Evolutionary conservation across 768 basidiomycete genomes (phyloP), one percentile per base, ranked within the genome.

Genomic region (Podaxis pistillaris): DNA sequence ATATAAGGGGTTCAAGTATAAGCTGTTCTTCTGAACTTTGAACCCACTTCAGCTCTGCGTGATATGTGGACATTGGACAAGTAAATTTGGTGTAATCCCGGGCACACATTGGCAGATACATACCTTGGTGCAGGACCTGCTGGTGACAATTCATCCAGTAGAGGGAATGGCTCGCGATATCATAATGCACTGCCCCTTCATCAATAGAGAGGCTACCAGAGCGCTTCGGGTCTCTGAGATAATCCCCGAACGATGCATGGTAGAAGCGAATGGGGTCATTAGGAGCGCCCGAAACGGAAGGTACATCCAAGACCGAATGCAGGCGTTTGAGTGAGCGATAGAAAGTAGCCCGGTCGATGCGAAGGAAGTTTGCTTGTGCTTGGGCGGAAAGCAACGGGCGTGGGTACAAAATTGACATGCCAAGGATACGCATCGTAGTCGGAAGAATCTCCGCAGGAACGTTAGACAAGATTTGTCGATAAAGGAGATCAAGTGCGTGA

Each of bases 61-160:
- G 40, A 11, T 17, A 41, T 11, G 12, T 41, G 9, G 9, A 12
- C 11, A 41, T 12, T 41, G 40, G 9, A 4, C 3, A 12, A 41
- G 40, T 4, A 41, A 12, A 41, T 12, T 41, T 4, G 3, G 46
- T 0, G 13, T 47, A 22, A 47, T 41, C 11, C 1, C 1, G 11
- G 9, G 40, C 17, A 41, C 9, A 41, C 6, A 1, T 17, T 17
- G 4, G 9, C 40, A 0, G 40, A 28, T 41, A 41, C 11, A 41
- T 1, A 5, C 19, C 2, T 47, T 9, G 46, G n/a, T 6, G 8
- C 46, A 7, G 0, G 46, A 4, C 0, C 4, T 1, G 9, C 0
- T 47, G 19, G 2, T 1, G n/a, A 3, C 46, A 15, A 75, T 75
- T 58, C 71, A 63, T 2, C 50, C 50, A 51, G 1, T 13, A 5